These are phyloP conservation scores for Beauveria asiatica DNA, from an alignment of 2,329 filamentous ascomycete genomes.

Conservation along the genomic window DNA sequence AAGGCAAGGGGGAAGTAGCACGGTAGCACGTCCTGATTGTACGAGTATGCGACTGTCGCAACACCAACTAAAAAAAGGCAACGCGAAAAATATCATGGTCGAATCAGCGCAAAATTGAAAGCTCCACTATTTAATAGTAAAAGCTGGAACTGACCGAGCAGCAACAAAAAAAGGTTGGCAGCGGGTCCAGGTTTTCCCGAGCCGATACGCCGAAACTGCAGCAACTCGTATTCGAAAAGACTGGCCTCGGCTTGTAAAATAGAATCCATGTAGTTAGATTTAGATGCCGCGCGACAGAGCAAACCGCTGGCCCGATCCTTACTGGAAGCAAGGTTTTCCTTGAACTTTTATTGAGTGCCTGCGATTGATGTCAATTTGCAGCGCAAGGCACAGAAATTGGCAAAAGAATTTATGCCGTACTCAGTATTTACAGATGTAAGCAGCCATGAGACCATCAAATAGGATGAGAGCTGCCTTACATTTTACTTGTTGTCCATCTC, in stretches of 20 bases:
- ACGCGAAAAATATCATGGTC: neutral
- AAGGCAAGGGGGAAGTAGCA: neutral
- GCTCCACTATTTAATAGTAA: neutral
- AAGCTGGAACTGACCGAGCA: neutral
- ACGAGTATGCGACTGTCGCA: neutral
- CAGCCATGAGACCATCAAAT: neutral
- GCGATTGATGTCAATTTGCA: neutral
- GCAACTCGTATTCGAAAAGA: neutral
- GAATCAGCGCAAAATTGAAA: neutral
- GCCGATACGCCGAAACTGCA: neutral
- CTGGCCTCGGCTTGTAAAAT: neutral
- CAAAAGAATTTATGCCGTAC: too few species aligned
- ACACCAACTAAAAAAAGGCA: neutral
- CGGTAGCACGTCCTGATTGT: neutral
- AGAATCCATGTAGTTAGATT: too few species aligned
- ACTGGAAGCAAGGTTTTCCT: neutral
- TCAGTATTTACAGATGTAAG: too few species aligned
- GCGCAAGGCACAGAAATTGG: neutral
- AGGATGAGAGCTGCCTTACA: neutral
- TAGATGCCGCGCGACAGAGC: neutral
- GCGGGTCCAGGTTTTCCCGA: slow-evolving; percentile 5
- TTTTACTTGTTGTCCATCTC: neutral
- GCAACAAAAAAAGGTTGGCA: neutral
- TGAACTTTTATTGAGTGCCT: neutral
- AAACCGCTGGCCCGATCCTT: neutral